phyloP scores from a whole-genome alignment of 2,329 filamentous ascomycete genomes.

The Penicillium vulpinum region DNA sequence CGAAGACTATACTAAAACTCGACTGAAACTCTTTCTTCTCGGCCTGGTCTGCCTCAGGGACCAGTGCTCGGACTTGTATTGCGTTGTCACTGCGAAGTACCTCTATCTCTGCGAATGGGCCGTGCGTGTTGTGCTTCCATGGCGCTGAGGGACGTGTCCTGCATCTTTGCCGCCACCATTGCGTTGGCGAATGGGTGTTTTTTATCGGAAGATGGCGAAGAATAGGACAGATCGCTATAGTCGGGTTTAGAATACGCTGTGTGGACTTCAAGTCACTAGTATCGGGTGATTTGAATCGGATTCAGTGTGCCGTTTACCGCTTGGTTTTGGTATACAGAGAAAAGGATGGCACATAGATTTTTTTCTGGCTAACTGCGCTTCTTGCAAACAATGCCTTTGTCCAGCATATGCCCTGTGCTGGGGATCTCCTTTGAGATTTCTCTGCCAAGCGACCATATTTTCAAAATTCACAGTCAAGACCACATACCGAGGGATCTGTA shows the following conservation, averaged over 20 bases:
- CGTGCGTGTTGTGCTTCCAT: neutral
- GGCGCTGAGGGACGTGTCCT: constrained; percentile 17
- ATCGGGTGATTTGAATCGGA: neutral
- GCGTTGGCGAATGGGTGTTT: neutral
- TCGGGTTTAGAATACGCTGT: neutral
- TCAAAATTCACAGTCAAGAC: neutral
- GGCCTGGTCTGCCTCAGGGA: constrained; percentile 1
- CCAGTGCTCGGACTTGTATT: constrained; percentile 13
- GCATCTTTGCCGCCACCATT: constrained; percentile 19
- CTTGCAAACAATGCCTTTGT: neutral
- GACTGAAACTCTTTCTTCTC: constrained; percentile 6
- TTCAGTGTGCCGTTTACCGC: neutral
- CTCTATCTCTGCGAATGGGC: neutral
- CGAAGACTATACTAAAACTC: neutral
- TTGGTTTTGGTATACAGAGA: neutral
- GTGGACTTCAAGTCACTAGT: neutral
- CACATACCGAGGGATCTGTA: no score
- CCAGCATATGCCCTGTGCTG: neutral
- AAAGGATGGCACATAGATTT: neutral
- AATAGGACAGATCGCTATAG: constrained; percentile 5
- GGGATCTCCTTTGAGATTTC: neutral
- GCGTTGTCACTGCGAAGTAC: constrained; percentile 18
- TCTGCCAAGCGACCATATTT: neutral
- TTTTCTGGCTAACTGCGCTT: neutral
- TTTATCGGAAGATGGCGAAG: neutral